Percentiles rank a stretch among this genome's conserved stretches.
phyloP scores from a whole-genome alignment of 2,329 filamentous ascomycete species.

The Proliferodiscus dingleyae region DNA sequence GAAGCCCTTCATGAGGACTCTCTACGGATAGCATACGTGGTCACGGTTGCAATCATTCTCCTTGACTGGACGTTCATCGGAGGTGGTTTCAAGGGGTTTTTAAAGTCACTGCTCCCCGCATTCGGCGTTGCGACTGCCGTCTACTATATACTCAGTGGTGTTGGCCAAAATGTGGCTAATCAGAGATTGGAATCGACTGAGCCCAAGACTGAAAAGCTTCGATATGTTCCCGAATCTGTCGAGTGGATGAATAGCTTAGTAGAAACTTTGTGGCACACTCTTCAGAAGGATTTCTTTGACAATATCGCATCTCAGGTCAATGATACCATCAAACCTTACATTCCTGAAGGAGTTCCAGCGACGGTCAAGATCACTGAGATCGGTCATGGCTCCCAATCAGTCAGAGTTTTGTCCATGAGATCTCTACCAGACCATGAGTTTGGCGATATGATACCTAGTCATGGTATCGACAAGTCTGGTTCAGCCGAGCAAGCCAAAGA shows the following conservation, averaged over 20 bases:
- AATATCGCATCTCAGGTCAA: constrained; percentile 15
- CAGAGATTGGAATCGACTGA: constrained; percentile 4
- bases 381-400: constrained; percentile 14
- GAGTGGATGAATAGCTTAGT: constrained; percentile 18
- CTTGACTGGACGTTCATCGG: constrained; percentile 20
- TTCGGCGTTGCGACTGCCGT: constrained; percentile 12
- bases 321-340: constrained; percentile 19
- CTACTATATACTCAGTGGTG: constrained; percentile 12
- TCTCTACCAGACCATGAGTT: constrained; percentile 22
- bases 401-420: constrained; percentile 16
- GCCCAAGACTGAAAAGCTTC: constrained; percentile 14
- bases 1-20: constrained; percentile 13
- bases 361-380: constrained; percentile 17
- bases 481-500: constrained; percentile 7
- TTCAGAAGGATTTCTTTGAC: constrained; percentile 19
- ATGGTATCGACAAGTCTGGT: constrained; percentile 13
- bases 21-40: constrained; percentile 11
- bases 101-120: constrained; percentile 17
- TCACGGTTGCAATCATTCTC: constrained; percentile 9
- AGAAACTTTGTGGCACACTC: constrained; percentile 15
- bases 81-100: constrained; percentile 13
- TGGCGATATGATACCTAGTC: constrained; percentile 15
- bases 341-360: constrained; percentile 14
- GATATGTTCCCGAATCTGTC: constrained; percentile 17
- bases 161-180: constrained; percentile 4